A percentile compares a stretch with the other conserved stretches of the same genome.
Evolutionary conservation across 2,329 filamentous ascomycete species (phyloP).

Genomic region (Cladobotryum mycophilum): DNA sequence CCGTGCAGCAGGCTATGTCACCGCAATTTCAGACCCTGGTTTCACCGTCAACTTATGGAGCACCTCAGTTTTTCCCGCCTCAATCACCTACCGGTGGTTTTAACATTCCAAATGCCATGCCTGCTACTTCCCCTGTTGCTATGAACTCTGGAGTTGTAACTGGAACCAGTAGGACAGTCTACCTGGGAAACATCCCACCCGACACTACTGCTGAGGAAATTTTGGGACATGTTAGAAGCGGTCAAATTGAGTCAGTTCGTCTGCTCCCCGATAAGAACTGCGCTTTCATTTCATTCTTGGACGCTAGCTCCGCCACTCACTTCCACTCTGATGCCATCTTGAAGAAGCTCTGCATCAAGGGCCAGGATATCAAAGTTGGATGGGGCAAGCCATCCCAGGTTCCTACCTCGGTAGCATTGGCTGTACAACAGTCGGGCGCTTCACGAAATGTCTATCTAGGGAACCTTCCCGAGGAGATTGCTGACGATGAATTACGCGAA

Average conservation of each 20-base stretch:
- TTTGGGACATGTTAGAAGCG: slow-evolving; percentile 88
- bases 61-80: slow-evolving; percentile 77
- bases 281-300: slow-evolving; percentile 97
- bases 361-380: slow-evolving; percentile 98
- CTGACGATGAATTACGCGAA: slow-evolving; percentile 87
- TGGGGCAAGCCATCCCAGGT: slow-evolving; percentile 99
- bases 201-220: slow-evolving; percentile 97
- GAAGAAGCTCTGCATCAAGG: slow-evolving; percentile 98
- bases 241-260: slow-evolving; percentile 97
- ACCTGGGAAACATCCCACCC: slow-evolving; percentile 95
- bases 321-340: slow-evolving; percentile 99
- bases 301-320: slow-evolving; percentile 94
- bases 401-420: slow-evolving; percentile 92
- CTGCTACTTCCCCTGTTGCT: slow-evolving; percentile 67
- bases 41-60: slow-evolving; percentile 76
- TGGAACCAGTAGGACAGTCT: slow-evolving; percentile 92
- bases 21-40: slow-evolving; percentile 76
- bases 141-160: slow-evolving; percentile 76
- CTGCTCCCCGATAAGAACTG: slow-evolving; percentile 98
- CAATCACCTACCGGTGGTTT: slow-evolving; percentile 82
- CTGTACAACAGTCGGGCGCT: slow-evolving; percentile 93
- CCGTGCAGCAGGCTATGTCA: slow-evolving; percentile 70
- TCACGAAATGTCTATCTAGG: slow-evolving; percentile 96
- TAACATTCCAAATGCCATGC: slow-evolving; percentile 49
- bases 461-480: slow-evolving; percentile 82